Evolutionary conservation across 805 yeast species (phyloP), one percentile per base, ranked within the genome.

Genomic region (Sugiyamaella chiloensis): DNA sequence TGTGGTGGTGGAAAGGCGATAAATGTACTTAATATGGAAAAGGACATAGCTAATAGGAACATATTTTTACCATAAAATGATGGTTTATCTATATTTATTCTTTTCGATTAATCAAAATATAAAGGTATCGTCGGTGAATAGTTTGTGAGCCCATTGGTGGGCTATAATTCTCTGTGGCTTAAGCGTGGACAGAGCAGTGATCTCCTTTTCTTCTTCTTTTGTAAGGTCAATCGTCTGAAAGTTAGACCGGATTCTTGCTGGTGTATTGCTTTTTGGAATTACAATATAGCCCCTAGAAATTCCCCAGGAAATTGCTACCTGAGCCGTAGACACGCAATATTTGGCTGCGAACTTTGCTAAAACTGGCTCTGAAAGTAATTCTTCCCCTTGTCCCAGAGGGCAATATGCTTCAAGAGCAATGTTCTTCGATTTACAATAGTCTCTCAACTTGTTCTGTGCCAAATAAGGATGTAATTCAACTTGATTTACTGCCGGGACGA

Each of bases 401-500:
- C 87, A 81, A 66, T 85, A 87, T 5, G 93, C 95, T 61, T 83
- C 83, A 43, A 83, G 62, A 26, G 70, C 63, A 50, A 83, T 80
- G 52, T 72, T 77, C 52, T 83, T 70, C 24, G 65, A 60, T 44
- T 70, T 65, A 62, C 80, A 73, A 64, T 61, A 83, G 26, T 75
- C 72, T 37, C 75, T 60, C 55, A 86, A 29, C 55, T 80, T 79
- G 8, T 65, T 68, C 64, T 85, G 89, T 37, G 85, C 85, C 51
- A 83, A 71, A 52, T 74, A 74, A 42, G 89, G 87, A 65, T 87
- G 95, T 31, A 80, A 67, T 69, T 87, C 95, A 50, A 85, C 73
- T 71, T 87, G 95, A 66, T 82, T 79, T 36, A 73, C 78, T 9
- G 78, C 87, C 4, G 95, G 95, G 32, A 71, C 74, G 42, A 78